phyloP scores from a whole-genome alignment of 208 protist genomes.

The Porcisia hertigi region DNA sequence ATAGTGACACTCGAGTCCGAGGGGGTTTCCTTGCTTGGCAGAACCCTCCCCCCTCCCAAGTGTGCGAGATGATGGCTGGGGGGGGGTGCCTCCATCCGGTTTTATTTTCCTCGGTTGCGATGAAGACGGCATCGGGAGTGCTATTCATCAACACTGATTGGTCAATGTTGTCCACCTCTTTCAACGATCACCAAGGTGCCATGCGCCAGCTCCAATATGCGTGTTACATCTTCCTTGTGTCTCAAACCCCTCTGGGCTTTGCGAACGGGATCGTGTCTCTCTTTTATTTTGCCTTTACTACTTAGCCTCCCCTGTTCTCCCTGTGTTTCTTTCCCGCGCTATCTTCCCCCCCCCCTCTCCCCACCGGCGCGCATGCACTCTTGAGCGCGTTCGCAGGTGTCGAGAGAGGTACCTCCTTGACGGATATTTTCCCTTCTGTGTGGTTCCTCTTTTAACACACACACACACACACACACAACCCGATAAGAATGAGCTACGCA shows the following conservation, averaged over 20 bases:
- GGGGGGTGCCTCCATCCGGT: constrained; percentile 4
- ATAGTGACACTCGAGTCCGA: neutral
- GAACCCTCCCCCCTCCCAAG: no score
- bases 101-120: neutral
- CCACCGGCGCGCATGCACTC: no score
- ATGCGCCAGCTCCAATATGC: neutral
- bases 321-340: neutral
- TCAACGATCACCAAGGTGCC: neutral
- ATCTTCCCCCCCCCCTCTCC: neutral
- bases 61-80: neutral
- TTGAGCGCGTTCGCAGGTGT: neutral
- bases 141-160: neutral
- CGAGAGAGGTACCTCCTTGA: no score
- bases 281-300: no score
- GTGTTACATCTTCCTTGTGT: neutral
- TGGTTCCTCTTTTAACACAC: neutral
- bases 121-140: neutral
- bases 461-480: constrained; percentile 8
- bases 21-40: neutral
- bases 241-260: neutral
- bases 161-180: neutral
- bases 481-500: constrained; percentile 39
- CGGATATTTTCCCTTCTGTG: neutral
- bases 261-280: no score
- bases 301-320: neutral